These are phyloP conservation scores for Styphnolobium japonicum DNA, from an alignment of 306 rosid species.

Conservation along the genomic window DNA sequence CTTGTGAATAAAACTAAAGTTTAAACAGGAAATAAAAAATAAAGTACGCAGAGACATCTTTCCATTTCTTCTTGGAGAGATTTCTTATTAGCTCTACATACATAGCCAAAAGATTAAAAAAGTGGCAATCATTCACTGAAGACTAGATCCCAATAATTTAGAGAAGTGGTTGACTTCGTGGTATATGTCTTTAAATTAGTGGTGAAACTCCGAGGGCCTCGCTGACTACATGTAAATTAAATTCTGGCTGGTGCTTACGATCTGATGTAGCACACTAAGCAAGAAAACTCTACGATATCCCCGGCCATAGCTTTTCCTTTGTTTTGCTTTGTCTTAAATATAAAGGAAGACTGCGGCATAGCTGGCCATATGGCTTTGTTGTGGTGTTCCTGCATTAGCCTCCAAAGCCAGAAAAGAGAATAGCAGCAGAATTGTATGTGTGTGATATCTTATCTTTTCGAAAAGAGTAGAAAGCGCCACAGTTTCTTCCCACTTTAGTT, in stretches of 20 bases:
- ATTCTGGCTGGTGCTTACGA: slow-evolving; percentile 14
- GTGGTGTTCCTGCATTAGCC: not conserved
- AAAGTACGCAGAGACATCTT: not conserved
- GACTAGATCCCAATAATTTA: slow-evolving; percentile 10
- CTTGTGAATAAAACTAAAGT: not conserved
- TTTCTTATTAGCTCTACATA: not conserved
- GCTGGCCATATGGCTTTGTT: slow-evolving; percentile 35
- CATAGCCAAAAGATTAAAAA: not conserved
- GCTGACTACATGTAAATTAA: not conserved
- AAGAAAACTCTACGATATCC: slow-evolving; percentile 11
- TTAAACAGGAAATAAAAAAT: not conserved
- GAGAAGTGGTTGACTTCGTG: slow-evolving; percentile 28
- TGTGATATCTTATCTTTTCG: slow-evolving; percentile 16
- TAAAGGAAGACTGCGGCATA: slow-evolving; percentile 35
- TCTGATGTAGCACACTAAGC: slow-evolving; percentile 11
- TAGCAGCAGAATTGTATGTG: not conserved
- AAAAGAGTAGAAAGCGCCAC: not conserved
- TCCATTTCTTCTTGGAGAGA: not conserved
- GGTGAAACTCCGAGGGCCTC: not conserved
- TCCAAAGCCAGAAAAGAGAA: not conserved
- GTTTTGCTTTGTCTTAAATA: slow-evolving; percentile 33
- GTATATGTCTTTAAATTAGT: not conserved
- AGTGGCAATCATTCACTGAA: not conserved
- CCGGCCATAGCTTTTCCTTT: slow-evolving; percentile 6
- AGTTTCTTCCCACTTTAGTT: not conserved